Evolutionary conservation across 2,329 filamentous ascomycete species (phyloP), one percentile per base, ranked within the genome.

Genomic region (Atkinsonella texensis): DNA sequence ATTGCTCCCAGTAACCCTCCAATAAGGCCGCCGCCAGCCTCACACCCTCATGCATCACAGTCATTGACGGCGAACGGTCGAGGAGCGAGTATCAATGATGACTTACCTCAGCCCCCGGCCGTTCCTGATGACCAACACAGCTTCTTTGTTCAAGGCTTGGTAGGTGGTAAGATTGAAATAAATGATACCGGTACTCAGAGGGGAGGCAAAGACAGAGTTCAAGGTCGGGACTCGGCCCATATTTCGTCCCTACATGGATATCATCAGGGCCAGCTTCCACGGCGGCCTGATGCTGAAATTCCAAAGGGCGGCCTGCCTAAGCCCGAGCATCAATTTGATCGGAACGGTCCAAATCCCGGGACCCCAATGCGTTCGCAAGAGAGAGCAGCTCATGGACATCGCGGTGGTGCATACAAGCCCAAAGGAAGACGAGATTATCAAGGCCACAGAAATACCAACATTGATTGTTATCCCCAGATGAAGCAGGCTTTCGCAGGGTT

Each of bases 321-420:
- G 12, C 40, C 32, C 15, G 45, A 15, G 28, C 15, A n/a, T 49
- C 51, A 35, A n/a, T 5, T 13, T 9, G 20, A 35, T 17, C 18
- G 20, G 11, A 11, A 32, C 20, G n/a, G 15, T 12, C 13, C n/a
- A 13, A 45, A 18, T 12, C 8, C 39, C 17, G 48, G 50, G 13
- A 32, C 40, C 20, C 13, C 35, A 10, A 35, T 39, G 20, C 15
- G n/a, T 38, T 11, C 45, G 18, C n/a, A 47, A 45, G 11, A 23
- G 35, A 23, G 49, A 39, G 35, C 23, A 18, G n/a, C 42, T 43
- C 20, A 35, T 38, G 17, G 31, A 17, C 38, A 40, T 28, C 46
- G 50, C 38, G 49, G 50, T 41, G 49, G 50, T 17, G 42, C 40
- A 11, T 18, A 47, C 49, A 51, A 41, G 35, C 18, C 32, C 35